These are phyloP conservation scores for Thermoascus crustaceus DNA, from an alignment of 2,329 filamentous ascomycete species.

Conservation along the genomic window DNA sequence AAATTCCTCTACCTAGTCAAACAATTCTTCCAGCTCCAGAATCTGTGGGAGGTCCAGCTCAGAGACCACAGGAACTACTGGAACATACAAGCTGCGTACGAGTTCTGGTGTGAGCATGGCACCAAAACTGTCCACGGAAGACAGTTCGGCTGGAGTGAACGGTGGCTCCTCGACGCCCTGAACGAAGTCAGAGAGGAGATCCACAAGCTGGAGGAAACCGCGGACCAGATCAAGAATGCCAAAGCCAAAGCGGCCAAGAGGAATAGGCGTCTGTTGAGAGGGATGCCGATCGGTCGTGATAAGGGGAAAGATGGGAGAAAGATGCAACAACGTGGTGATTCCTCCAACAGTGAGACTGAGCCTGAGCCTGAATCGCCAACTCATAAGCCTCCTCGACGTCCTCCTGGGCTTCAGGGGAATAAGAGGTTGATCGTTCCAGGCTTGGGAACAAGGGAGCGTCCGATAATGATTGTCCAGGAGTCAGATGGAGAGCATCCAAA, in stretches of 20 bases:
- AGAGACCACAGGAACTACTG: constrained; percentile 6
- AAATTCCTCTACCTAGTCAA: constrained; percentile 8
- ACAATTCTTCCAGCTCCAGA: constrained; percentile 8
- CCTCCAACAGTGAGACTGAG: background rate
- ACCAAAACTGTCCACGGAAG: constrained; percentile 9
- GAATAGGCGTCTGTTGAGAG: background rate
- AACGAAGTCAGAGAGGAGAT: constrained; percentile 2
- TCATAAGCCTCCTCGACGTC: background rate
- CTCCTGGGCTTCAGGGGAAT: background rate
- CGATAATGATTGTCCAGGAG: background rate
- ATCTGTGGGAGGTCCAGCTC: constrained; percentile 15
- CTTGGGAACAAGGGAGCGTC: background rate
- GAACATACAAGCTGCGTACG: constrained; percentile 11
- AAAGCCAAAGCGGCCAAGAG: constrained; percentile 1
- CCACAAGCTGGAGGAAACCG: constrained; percentile 2
- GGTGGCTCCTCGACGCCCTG: constrained; percentile 12
- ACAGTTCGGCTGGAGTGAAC: constrained; percentile 9
- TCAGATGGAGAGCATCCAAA: background rate
- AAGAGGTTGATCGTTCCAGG: background rate
- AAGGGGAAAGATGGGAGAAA: too few species aligned
- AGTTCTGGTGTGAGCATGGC: constrained; percentile 12
- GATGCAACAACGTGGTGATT: background rate
- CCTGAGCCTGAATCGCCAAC: background rate
- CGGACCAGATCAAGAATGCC: constrained; percentile 1
- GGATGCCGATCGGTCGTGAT: background rate